Evolutionary conservation across 371 early-diverging fungal genomes (phyloP).

Genomic region (Haplosporangium sp.): DNA sequence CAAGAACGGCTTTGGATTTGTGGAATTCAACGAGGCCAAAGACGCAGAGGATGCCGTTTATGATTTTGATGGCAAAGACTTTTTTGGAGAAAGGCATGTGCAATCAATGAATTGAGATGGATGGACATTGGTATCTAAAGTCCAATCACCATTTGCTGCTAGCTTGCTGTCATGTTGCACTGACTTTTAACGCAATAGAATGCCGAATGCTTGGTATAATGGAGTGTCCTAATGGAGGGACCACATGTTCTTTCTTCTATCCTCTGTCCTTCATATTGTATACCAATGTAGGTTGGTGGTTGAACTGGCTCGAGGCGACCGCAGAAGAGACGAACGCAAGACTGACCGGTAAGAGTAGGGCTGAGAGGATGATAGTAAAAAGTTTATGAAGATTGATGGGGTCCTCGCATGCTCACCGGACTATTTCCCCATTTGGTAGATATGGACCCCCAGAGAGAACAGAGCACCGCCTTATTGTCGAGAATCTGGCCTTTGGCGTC

Average conservation of each 20-base stretch:
- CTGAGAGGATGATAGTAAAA: neutral
- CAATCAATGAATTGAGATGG: neutral
- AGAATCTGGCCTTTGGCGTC: slow-evolving; percentile 74
- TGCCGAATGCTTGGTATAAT: no score
- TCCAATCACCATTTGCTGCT: no score
- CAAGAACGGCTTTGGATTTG: slow-evolving; percentile 79
- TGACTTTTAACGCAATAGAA: neutral
- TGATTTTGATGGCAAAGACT: slow-evolving; percentile 71
- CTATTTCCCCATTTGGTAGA: slow-evolving; percentile 19
- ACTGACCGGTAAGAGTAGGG: slow-evolving; percentile 17
- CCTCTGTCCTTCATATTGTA: neutral
- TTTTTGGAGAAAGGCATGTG: slow-evolving; percentile 77
- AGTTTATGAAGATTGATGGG: no score
- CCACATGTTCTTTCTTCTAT: neutral
- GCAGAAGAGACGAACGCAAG: slow-evolving; percentile 58
- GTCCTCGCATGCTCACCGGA: slow-evolving; percentile 6
- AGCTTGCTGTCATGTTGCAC: neutral
- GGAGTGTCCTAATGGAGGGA: no score
- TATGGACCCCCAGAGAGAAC: slow-evolving; percentile 62
- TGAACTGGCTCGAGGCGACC: slow-evolving; percentile 73
- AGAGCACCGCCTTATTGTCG: slow-evolving; percentile 73
- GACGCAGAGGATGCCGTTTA: slow-evolving; percentile 81
- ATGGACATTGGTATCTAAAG: no score
- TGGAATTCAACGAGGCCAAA: slow-evolving; percentile 72
- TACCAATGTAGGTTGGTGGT: slow-evolving; percentile 67